A percentile compares a stretch with the other conserved stretches of the same genome.
Evolutionary conservation across 106 monocot genomes (phyloP).

Genomic region (Dendrobium nobile): DNA sequence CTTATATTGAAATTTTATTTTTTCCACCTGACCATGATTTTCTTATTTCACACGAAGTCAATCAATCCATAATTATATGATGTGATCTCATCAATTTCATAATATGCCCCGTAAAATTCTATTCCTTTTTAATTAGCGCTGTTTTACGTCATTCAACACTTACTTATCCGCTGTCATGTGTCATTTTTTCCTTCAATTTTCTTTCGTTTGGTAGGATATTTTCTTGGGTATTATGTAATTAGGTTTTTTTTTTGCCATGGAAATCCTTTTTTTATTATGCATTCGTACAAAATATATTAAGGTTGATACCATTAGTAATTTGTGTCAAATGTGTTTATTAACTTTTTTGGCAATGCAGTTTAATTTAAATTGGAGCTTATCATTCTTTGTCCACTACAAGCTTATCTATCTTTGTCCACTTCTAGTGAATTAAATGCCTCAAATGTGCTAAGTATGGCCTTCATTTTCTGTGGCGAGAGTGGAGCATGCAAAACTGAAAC

Average conservation of each 20-base stretch:
- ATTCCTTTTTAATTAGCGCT: background rate
- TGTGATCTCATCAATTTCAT: constrained; percentile 15
- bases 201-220: background rate
- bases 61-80: constrained; percentile 98
- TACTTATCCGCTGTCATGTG: background rate
- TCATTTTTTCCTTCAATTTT: background rate
- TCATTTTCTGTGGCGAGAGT: constrained; percentile 82
- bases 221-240: background rate
- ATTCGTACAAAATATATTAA: background rate
- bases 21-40: constrained; percentile 1
- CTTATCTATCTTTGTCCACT: background rate
- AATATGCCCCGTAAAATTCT: background rate
- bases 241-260: too few species aligned
- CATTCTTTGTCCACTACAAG: too few species aligned
- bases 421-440: background rate
- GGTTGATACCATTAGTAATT: background rate
- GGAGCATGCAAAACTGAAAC: constrained; percentile 99
- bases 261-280: too few species aligned
- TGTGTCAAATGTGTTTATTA: background rate
- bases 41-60: constrained; percentile 84
- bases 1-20: constrained; percentile 3
- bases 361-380: background rate
- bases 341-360: background rate
- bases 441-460: background rate
- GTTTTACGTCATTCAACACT: background rate